These are phyloP conservation scores for Eutypa lata DNA, from an alignment of 2,329 filamentous ascomycete genomes.

Conservation along the genomic window DNA sequence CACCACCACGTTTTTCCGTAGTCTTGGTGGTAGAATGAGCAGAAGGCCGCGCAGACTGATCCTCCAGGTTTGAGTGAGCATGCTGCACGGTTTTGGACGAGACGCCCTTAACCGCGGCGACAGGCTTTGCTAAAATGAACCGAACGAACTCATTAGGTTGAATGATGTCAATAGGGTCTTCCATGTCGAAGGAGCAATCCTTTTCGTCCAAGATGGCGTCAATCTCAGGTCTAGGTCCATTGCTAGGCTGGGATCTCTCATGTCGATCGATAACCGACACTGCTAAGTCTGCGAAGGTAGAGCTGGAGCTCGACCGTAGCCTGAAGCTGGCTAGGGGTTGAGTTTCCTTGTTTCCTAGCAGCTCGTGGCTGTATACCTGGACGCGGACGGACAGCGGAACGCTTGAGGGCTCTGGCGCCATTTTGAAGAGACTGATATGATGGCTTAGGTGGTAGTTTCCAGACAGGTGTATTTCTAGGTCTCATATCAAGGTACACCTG, in stretches of 20 bases:
- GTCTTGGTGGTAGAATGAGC: too few species aligned
- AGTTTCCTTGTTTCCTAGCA: neutral
- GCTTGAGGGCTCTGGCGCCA: neutral
- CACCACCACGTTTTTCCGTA: too few species aligned
- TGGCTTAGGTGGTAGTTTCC: neutral
- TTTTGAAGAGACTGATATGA: neutral
- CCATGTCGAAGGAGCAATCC: constrained; percentile 1
- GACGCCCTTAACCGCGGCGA: neutral
- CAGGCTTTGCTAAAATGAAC: neutral
- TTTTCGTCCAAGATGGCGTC: neutral
- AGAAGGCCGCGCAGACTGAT: too few species aligned
- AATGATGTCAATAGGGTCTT: constrained; percentile 1
- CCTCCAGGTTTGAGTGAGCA: neutral
- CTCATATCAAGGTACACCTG: too few species aligned
- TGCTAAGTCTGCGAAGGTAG: neutral
- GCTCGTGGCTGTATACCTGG: neutral
- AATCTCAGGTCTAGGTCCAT: neutral
- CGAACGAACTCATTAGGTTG: neutral
- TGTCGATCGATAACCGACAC: neutral
- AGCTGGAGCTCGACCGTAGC: neutral
- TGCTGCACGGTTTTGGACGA: neutral
- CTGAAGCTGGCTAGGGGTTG: neutral
- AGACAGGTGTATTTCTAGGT: neutral
- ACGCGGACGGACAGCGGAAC: constrained; percentile 1
- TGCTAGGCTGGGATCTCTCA: neutral